Evolutionary conservation across 371 early-diverging fungal genomes (phyloP), one percentile per base, ranked within the genome.

Genomic region (Mucor sp.): DNA sequence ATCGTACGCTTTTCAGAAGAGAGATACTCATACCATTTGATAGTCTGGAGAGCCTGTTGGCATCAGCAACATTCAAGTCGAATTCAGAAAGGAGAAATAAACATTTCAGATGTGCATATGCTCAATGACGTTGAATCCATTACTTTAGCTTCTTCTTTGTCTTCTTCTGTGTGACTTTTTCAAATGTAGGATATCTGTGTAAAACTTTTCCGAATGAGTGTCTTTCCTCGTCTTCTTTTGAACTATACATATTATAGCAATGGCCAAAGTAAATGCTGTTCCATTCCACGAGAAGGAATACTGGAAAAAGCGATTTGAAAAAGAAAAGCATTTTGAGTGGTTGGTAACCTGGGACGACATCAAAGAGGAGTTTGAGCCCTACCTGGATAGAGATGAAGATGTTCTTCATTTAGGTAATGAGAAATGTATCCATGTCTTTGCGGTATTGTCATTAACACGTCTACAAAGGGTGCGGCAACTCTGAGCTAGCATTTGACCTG

Each of bases 391-490:
- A n/a, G 27, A 63, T 14, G 70, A 76, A 59, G 65, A 69, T 8
- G 72, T 79, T 25, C 66, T 79, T 35, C 76, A 79, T 47, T 53
- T 76, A n/a, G 76, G 76, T 72, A 72, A 65, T 27, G 27, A 15
- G 25, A 53, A 7, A 3, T 35, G 37, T 21, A 47, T 8, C 9
- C 9, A 8, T 47, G 19, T 47, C 15, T 15, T 27, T 11, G 6
- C 25, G 6, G 6, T 27, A 15, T 27, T 27, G 7, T 0, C 23
- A 53, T 53, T 53, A 53, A 53, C 15, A 14, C 23, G 3, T 21
- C 7, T 28, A 47, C 14, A 11, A 41, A 75, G 89, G 89, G 1
- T 85, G 85, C 66, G 89, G 89, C 0, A 89, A 87, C 69, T 82
- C 83, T 11, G 66, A 60, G 3, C 71, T 89, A n/a, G 71, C 78